A percentile compares a stretch with the other conserved stretches of the same genome.
Conservation (phyloP, 345 rosid genomes). For the Lumnitzera littorea region DNA sequence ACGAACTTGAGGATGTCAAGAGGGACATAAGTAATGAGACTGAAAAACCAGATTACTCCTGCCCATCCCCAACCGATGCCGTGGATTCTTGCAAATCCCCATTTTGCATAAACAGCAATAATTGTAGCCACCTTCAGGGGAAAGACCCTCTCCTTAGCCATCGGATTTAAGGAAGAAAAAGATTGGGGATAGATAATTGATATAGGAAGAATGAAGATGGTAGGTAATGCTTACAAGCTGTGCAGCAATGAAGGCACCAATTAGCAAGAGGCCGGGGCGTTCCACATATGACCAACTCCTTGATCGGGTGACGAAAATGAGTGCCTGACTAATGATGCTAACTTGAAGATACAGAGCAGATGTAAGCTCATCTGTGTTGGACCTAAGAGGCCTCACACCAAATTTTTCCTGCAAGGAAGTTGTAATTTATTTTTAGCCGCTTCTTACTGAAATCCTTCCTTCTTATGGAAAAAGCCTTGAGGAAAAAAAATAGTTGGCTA, state of each 20-base stretch:
- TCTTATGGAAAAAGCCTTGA: too few relatives aligned
- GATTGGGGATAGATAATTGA: too few relatives aligned
- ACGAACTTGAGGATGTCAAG: constrained; percentile 37
- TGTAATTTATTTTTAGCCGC: background rate
- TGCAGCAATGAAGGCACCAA: constrained; percentile 22
- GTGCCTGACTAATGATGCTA: constrained; percentile 32
- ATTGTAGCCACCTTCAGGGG: constrained; percentile 29
- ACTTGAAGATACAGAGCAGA: constrained; percentile 33
- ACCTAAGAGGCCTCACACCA: constrained; percentile 22
- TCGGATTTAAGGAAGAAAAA: too few relatives aligned
- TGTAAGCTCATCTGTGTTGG: constrained; percentile 16
- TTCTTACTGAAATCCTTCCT: too few relatives aligned
- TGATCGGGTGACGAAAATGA: constrained; percentile 33
- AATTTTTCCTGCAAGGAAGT: constrained; percentile 14
- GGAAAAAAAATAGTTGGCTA: background rate
- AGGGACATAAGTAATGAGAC: constrained; percentile 36
- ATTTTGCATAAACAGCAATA: constrained; percentile 37
- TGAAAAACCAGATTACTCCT: constrained; percentile 40
- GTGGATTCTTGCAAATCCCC: constrained; percentile 30
- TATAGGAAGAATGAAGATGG: background rate
- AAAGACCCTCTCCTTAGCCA: background rate
- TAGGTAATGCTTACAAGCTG: constrained; percentile 17
- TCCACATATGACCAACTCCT: constrained; percentile 28
- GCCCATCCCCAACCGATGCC: constrained; percentile 55
- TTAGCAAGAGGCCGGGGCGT: constrained; percentile 25